A percentile compares a stretch with the other conserved stretches of the same genome.
Evolutionary conservation across 169 alveolate species (phyloP).

Genomic region (Cryptosporidium sp.): DNA sequence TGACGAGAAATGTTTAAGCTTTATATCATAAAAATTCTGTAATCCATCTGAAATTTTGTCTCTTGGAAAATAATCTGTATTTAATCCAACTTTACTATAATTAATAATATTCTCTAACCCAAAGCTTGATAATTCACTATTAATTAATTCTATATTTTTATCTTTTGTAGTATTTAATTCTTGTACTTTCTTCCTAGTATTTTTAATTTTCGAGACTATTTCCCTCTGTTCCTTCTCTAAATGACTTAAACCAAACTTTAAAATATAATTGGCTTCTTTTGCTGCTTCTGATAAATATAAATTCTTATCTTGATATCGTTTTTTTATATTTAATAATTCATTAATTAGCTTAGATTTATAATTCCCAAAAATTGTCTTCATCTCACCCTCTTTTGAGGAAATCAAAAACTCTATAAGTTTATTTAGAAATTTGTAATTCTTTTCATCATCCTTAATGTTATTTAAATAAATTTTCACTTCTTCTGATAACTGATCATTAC

Average conservation of each 20-base stretch:
- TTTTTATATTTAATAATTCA: slow-evolving; percentile 14
- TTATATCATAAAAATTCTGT: neutral
- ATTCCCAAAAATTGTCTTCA: slow-evolving; percentile 29
- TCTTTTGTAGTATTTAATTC: slow-evolving; percentile 1
- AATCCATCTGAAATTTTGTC: slow-evolving; percentile 10
- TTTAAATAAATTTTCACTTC: slow-evolving; percentile 15
- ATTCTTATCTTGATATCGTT: slow-evolving; percentile 9
- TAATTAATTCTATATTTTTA: neutral
- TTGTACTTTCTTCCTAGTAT: slow-evolving; percentile 9
- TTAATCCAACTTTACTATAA: neutral
- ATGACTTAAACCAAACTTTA: slow-evolving; percentile 21
- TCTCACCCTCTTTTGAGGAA: slow-evolving; percentile 37
- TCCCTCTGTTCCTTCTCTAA: slow-evolving; percentile 29
- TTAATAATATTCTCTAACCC: neutral
- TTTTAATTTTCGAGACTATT: slow-evolving; percentile 4
- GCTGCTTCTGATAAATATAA: slow-evolving; percentile 2
- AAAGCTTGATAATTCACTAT: neutral
- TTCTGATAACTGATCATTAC: neutral
- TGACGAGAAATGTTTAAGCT: neutral
- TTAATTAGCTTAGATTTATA: slow-evolving; percentile 15
- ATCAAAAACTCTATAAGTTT: slow-evolving; percentile 13
- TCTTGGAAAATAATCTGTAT: slow-evolving; percentile 1
- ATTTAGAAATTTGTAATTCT: slow-evolving; percentile 10
- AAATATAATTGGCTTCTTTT: slow-evolving; percentile 31
- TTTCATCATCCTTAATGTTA: neutral